Evolutionary conservation across 805 yeast genomes (phyloP).

Genomic region (Groenewaldozyma tartarivorans): DNA sequence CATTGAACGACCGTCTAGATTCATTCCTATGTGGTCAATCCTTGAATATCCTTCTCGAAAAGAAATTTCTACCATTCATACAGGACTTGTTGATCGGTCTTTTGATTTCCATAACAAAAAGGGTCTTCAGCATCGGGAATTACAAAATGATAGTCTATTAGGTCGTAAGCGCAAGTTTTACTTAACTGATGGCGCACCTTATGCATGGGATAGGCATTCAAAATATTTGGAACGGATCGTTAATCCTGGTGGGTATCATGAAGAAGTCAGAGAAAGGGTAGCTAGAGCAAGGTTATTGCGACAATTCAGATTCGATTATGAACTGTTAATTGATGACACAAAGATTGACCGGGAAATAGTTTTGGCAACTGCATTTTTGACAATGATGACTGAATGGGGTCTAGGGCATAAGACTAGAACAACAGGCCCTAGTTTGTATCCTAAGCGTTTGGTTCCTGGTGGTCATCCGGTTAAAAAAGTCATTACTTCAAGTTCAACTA

Average conservation of each 20-base stretch:
- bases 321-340: slow-evolving; percentile 40
- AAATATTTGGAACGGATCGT: slow-evolving; percentile 42
- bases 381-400: slow-evolving; percentile 65
- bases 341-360: slow-evolving; percentile 43
- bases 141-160: slow-evolving; percentile 15
- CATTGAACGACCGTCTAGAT: slow-evolving; percentile 41
- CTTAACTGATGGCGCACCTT: slow-evolving; percentile 43
- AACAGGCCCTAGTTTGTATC: slow-evolving; percentile 40
- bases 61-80: slow-evolving; percentile 43
- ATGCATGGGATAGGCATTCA: slow-evolving; percentile 47
- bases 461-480: no score
- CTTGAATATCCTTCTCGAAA: slow-evolving; percentile 34
- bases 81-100: slow-evolving; percentile 37
- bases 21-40: slow-evolving; percentile 46
- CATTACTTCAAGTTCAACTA: no score
- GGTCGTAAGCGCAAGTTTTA: slow-evolving; percentile 41
- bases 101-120: slow-evolving; percentile 41
- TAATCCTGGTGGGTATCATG: slow-evolving; percentile 49
- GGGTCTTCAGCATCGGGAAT: slow-evolving; percentile 37
- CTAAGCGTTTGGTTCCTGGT: no score
- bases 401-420: slow-evolving; percentile 44
- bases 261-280: slow-evolving; percentile 44
- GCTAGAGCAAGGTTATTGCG: slow-evolving; percentile 50
- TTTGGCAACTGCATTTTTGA: slow-evolving; percentile 49
- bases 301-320: slow-evolving; percentile 52